A percentile compares a stretch with the other conserved stretches of the same genome.
These are phyloP conservation scores for Fusarium oligoseptatum DNA, from an alignment of 2,329 filamentous ascomycete species.

Conservation along the genomic window DNA sequence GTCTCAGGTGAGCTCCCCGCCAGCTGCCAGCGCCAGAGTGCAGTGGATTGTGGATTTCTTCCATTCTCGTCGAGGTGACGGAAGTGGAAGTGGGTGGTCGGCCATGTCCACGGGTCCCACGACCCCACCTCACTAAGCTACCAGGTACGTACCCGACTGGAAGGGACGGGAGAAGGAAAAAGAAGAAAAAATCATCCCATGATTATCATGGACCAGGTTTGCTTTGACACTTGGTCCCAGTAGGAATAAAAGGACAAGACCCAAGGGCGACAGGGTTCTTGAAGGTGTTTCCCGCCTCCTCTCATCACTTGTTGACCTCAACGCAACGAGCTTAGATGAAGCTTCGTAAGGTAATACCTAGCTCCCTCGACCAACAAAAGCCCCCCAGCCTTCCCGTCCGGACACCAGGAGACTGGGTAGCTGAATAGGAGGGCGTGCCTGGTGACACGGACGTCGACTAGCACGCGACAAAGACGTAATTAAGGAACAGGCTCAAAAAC, in stretches of 20 bases:
- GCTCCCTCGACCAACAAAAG: neutral
- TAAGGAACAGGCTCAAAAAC: conserved; percentile 4
- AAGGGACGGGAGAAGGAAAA: conserved; percentile 31
- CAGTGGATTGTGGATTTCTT: conserved; percentile 11
- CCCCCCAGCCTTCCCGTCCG: conserved; percentile 8
- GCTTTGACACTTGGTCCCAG: conserved; percentile 13
- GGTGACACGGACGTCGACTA: conserved; percentile 11
- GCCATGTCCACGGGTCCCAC: conserved; percentile 11
- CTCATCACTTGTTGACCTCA: neutral
- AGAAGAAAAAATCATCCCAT: conserved; percentile 27
- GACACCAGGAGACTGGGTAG: conserved; percentile 4
- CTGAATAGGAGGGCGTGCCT: conserved; percentile 10
- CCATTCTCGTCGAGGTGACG: neutral
- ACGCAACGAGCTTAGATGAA: neutral
- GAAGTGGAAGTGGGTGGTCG: conserved; percentile 15
- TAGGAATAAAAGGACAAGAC: neutral
- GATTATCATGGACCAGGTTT: conserved; percentile 14
- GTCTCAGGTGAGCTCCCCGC: neutral
- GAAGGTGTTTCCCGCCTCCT: conserved; percentile 11
- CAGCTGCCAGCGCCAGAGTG: neutral
- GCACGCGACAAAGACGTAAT: conserved; percentile 27
- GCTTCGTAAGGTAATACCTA: neutral
- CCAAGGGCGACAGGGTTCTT: neutral
- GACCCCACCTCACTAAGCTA: conserved; percentile 34
- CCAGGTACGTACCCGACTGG: conserved; percentile 6